phyloP scores from a whole-genome alignment of 1,284 basidiomycete genomes.

The Porphyrellus sp. region DNA sequence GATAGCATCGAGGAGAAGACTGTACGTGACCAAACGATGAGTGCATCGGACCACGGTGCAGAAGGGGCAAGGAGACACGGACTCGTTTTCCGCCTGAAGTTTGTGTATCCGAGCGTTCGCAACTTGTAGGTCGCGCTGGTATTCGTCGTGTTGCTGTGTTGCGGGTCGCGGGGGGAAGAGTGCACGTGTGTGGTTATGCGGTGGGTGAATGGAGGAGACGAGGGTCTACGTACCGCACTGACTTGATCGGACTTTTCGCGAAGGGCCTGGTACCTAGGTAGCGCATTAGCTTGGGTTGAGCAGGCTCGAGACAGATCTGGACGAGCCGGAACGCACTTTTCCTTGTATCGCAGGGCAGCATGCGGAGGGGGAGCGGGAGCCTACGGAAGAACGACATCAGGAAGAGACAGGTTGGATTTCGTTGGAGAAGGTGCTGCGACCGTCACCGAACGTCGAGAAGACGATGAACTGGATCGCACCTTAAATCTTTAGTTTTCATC shows the following conservation, averaged over 20 bases:
- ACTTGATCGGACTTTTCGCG: constrained; percentile 55
- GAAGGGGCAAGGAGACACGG: background rate
- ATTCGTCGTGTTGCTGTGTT: constrained; percentile 42
- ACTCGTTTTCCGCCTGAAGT: constrained; percentile 61
- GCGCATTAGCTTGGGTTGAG: background rate
- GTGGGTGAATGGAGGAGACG: background rate
- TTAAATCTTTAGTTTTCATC: constrained; percentile 28
- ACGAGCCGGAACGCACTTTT: constrained; percentile 25
- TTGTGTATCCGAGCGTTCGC: constrained; percentile 50
- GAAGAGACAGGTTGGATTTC: background rate
- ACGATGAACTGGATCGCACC: constrained; percentile 15
- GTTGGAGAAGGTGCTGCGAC: background rate
- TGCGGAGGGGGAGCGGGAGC: constrained; percentile 20
- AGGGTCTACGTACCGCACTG: constrained; percentile 39
- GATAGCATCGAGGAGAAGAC: constrained; percentile 36
- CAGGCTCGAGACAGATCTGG: background rate
- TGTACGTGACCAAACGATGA: constrained; percentile 2
- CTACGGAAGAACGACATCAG: constrained; percentile 1
- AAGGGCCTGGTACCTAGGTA: constrained; percentile 47
- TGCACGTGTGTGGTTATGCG: background rate
- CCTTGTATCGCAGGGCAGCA: constrained; percentile 31
- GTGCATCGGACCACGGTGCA: background rate
- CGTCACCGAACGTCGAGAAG: constrained; percentile 2
- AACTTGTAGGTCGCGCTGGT: constrained; percentile 44
- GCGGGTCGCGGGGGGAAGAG: background rate